Conservation (phyloP, 805 yeast species). For the Nakazawaea ambrosiae region DNA sequence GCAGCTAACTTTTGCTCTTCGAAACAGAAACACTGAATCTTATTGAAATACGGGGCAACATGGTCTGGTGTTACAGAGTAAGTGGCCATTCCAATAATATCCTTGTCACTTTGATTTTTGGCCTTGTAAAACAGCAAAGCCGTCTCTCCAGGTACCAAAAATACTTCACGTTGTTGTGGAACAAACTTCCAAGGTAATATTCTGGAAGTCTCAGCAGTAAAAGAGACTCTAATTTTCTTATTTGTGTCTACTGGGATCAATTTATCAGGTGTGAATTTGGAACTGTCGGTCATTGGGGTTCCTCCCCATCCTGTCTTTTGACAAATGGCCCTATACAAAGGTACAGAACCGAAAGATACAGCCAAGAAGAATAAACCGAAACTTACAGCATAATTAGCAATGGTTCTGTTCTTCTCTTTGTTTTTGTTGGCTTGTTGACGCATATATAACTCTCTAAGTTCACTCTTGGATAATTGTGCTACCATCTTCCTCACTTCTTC, state of each 20-base stretch:
- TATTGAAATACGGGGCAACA: constrained; percentile 93
- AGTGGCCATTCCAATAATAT: constrained; percentile 97
- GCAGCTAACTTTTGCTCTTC: constrained; percentile 92
- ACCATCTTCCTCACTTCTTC: constrained; percentile 14
- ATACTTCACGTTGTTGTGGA: constrained; percentile 92
- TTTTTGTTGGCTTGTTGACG: constrained; percentile 20
- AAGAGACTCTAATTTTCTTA: constrained; percentile 72
- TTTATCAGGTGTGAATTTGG: constrained; percentile 79
- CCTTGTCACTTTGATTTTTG: constrained; percentile 75
- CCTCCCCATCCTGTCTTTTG: constrained; percentile 97
- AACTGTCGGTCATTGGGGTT: constrained; percentile 79
- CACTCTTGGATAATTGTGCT: constrained; percentile 26
- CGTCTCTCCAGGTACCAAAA: constrained; percentile 93
- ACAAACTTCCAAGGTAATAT: constrained; percentile 90
- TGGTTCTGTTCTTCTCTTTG: constrained; percentile 38
- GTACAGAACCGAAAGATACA: constrained; percentile 85
- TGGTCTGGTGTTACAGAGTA: constrained; percentile 95
- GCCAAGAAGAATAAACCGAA: constrained; percentile 66
- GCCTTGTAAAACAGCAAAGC: constrained; percentile 95
- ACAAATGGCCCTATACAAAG: constrained; percentile 85
- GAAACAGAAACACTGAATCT: constrained; percentile 96
- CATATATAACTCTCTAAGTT: constrained; percentile 20
- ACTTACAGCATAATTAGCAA: constrained; percentile 62
- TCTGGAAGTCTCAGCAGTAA: constrained; percentile 88
- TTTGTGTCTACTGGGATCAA: constrained; percentile 83